Conservation (phyloP, 345 rosid species). For the Moricandia arvensis region DNA sequence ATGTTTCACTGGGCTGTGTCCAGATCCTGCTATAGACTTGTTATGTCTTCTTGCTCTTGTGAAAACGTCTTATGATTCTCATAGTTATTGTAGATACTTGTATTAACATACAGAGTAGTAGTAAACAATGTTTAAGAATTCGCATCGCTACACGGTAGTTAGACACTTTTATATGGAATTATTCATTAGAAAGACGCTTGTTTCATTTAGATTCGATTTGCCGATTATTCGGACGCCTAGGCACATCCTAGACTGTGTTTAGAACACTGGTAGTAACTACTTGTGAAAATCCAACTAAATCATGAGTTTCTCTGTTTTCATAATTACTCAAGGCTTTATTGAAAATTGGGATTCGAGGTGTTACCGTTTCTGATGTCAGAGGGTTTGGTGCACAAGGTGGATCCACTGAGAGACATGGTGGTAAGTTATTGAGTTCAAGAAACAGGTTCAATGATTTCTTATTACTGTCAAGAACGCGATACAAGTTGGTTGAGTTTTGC, state of each 20-base stretch:
- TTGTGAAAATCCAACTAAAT: not conserved
- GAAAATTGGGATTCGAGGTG: slow-evolving; percentile 83
- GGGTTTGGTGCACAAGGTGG: slow-evolving; percentile 94
- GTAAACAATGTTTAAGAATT: too few relatives aligned
- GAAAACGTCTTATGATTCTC: not conserved
- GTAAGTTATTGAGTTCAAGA: slow-evolving; percentile 41
- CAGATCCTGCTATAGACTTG: not conserved
- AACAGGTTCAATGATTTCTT: slow-evolving; percentile 1
- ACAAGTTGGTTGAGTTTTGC: slow-evolving; percentile 15
- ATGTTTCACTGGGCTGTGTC: too few relatives aligned
- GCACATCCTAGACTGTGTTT: too few relatives aligned
- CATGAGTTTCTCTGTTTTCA: slow-evolving; percentile 16
- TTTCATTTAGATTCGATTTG: too few relatives aligned
- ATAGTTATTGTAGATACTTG: not conserved
- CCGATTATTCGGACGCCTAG: too few relatives aligned
- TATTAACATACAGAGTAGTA: not conserved
- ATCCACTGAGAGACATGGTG: slow-evolving; percentile 79
- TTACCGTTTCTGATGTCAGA: slow-evolving; percentile 82
- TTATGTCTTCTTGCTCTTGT: slow-evolving; percentile 4
- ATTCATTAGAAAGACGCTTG: too few relatives aligned
- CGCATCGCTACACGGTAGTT: too few relatives aligned
- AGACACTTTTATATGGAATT: too few relatives aligned
- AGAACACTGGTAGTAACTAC: not conserved
- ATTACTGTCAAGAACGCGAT: not conserved
- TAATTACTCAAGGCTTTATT: slow-evolving; percentile 53